phyloP scores from a whole-genome alignment of 2,329 filamentous ascomycete genomes.

The Epichloe hybrida region DNA sequence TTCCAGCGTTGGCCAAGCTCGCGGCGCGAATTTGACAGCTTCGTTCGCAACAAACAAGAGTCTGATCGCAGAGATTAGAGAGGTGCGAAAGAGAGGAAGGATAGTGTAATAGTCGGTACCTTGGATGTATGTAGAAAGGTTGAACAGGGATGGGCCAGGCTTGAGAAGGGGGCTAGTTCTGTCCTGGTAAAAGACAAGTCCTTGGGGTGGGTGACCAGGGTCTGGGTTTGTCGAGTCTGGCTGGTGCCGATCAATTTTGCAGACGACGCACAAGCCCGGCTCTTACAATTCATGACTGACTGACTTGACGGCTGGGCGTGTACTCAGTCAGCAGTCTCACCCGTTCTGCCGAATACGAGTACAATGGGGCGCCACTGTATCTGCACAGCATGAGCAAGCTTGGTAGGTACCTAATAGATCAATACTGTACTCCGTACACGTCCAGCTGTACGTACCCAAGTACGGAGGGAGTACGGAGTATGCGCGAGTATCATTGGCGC shows the following conservation, averaged over 20 bases:
- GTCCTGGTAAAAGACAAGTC: background rate
- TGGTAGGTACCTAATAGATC: too few relatives aligned
- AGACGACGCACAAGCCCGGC: background rate
- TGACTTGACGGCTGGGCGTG: background rate
- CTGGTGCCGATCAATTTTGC: background rate
- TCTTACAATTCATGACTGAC: background rate
- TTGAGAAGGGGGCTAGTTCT: slow-evolving; percentile 3
- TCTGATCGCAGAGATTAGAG: slow-evolving; percentile 1
- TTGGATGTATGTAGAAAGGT: slow-evolving; percentile 3
- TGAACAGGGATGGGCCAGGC: slow-evolving; percentile 5
- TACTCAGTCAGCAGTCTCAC: background rate
- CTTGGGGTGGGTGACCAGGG: slow-evolving; percentile 2
- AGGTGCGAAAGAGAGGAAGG: slow-evolving; percentile 3
- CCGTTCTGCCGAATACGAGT: slow-evolving; percentile 1
- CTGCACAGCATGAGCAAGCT: too few relatives aligned
- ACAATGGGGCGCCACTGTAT: background rate
- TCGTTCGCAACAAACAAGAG: background rate
- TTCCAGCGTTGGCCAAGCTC: background rate
- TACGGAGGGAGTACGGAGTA: too few relatives aligned
- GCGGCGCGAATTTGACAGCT: background rate
- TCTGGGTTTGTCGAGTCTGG: background rate
- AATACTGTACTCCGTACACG: background rate
- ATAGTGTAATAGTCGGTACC: background rate
- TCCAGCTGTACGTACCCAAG: too few relatives aligned
- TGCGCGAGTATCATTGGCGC: too few relatives aligned